These are phyloP conservation scores for Nicotiana tabacum DNA, from an alignment of 257 asterid species.

Conservation along the genomic window DNA sequence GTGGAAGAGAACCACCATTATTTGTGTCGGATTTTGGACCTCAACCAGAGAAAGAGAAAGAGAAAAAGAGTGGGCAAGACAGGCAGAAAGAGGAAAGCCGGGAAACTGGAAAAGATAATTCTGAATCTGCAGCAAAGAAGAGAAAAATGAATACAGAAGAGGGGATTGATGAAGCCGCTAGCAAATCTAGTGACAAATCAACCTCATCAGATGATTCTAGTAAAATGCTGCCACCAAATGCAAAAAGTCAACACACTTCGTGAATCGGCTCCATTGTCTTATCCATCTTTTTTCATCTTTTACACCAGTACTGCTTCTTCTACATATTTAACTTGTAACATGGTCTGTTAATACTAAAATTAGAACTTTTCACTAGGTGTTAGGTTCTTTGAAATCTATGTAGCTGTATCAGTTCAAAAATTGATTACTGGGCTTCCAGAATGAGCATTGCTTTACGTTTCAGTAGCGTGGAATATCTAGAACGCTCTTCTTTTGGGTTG, in stretches of 20 bases:
- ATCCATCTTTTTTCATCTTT: not conserved
- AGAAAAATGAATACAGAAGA: conserved; percentile 50
- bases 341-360: not conserved
- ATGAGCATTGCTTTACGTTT: too few relatives aligned
- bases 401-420: not conserved
- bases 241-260: conserved; percentile 14
- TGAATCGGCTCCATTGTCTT: not conserved
- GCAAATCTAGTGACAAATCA: conserved; percentile 17
- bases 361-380: not conserved
- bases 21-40: conserved; percentile 39
- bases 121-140: conserved; percentile 59
- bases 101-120: conserved; percentile 20
- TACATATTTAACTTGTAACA: not conserved
- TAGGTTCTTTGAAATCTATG: not conserved
- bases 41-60: conserved; percentile 36
- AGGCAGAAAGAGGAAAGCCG: conserved; percentile 20
- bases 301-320: not conserved
- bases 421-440: not conserved
- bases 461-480: too few relatives aligned
- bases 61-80: conserved; percentile 6
- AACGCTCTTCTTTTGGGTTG: too few relatives aligned
- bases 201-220: conserved; percentile 19
- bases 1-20: conserved; percentile 87
- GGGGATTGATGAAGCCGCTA: conserved; percentile 33
- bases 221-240: conserved; percentile 20